Base-by-base conservation (phyloP, 2,329 filamentous ascomycete genomes). In the Cladosporium halotolerans region DNA sequence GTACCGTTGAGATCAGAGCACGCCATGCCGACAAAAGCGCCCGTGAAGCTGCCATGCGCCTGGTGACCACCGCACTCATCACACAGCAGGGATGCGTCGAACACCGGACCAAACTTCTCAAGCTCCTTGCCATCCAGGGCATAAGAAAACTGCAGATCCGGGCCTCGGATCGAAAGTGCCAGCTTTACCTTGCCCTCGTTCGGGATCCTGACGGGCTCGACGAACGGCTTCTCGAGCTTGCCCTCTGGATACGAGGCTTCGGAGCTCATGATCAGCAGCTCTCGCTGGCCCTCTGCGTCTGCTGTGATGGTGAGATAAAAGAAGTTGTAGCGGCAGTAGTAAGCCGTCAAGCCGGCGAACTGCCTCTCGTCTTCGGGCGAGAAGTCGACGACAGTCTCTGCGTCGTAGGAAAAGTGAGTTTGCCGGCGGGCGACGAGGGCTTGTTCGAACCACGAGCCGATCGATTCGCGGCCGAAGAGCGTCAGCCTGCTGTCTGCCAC, bases 261-360 rank as follows among this genome's bases (percentile, higher is more conserved):
- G 3, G 51, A 53, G 18, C 40, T 42, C 51, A 47, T 47, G 18
- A 53, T 31, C 40, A 53, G 31, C 14, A 53, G 32, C 18, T 53
- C 51, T 16, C 51, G 41, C 16, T 53, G 36, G 23, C 51, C 51
- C 13, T 53, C 51, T 13, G 51, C 51, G 31, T 46, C 38, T 3
- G 51, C 51, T 8, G 51, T 46, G 5, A 53, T 23, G 4, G 43
- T 47, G 4, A 53, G 44, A 10, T 53, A 53, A 23, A 53, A 53
- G 51, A 53, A 53, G 19, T 53, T 53, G 43, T 46, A 53, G 31
- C 51, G 43, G 44, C 51, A 53, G 38, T 53, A 53, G 51, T 53
- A 53, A 13, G 51, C 51, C 8, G 51, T 47, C 18, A 53, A n/a
- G 10, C 51, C 51, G 9, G 51, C 51, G 9, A 53, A 53, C 16